phyloP scores from a whole-genome alignment of 2,329 filamentous ascomycete species.

The Aspergillus quadricinctus region DNA sequence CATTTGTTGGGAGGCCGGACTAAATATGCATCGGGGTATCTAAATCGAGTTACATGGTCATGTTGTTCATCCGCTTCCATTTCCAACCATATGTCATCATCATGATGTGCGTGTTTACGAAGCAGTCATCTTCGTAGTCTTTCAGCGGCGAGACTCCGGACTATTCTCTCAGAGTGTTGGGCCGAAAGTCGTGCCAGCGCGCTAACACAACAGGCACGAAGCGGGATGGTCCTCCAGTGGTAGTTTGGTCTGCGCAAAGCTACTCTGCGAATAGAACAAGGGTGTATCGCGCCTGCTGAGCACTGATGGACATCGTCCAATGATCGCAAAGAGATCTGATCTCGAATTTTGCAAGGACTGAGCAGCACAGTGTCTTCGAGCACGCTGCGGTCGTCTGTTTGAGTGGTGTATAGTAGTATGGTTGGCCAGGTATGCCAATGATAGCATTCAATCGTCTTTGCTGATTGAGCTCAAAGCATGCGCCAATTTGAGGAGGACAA shows the following conservation, averaged over 20 bases:
- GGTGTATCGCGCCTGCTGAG: neutral
- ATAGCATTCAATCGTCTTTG: constrained; percentile 36
- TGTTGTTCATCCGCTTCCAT: neutral
- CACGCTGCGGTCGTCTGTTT: neutral
- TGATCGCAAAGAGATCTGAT: neutral
- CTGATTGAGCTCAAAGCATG: constrained; percentile 40
- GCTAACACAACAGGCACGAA: neutral
- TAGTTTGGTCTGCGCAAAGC: neutral
- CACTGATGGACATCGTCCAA: neutral
- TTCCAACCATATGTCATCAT: neutral
- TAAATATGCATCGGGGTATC: neutral
- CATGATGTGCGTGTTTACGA: neutral
- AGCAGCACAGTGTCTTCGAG: neutral
- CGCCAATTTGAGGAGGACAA: constrained; percentile 76
- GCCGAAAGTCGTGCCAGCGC: neutral
- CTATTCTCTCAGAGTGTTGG: neutral
- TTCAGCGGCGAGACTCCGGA: neutral
- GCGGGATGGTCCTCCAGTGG: neutral
- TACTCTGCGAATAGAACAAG: neutral
- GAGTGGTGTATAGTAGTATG: neutral
- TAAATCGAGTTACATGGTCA: neutral
- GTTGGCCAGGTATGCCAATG: neutral
- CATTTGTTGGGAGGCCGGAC: neutral
- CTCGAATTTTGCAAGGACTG: neutral
- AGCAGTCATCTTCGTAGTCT: neutral